phyloP scores from a whole-genome alignment of 139 green algal genomes.

The Asterochloris erici region DNA sequence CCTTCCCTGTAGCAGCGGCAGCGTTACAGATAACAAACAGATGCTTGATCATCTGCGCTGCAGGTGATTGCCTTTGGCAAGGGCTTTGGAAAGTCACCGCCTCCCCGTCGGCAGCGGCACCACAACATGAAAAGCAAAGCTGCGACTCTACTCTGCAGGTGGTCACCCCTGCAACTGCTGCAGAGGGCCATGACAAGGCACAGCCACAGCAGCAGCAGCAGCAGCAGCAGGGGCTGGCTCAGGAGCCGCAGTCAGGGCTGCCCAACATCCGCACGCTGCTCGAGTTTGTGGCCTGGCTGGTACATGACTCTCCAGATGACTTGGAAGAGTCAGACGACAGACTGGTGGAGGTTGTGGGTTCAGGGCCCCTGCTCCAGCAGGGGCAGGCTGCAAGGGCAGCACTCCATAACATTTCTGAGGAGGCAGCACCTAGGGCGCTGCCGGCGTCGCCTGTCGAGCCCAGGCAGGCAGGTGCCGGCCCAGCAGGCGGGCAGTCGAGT shows the following conservation, averaged over 20 bases:
- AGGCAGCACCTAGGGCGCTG: too few species aligned
- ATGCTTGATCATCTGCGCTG: too few species aligned
- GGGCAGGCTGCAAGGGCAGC: neutral
- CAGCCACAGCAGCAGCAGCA: neutral
- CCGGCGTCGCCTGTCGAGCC: too few species aligned
- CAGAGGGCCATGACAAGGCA: neutral
- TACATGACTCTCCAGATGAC: neutral
- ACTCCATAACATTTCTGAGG: neutral
- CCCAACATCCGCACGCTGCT: conserved; percentile 15
- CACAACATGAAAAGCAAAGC: too few species aligned
- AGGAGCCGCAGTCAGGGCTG: neutral
- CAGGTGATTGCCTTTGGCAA: too few species aligned
- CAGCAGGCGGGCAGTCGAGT: too few species aligned
- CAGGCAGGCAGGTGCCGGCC: too few species aligned
- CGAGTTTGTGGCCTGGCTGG: conserved; percentile 26
- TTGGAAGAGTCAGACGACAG: neutral
- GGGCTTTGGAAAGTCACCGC: too few species aligned
- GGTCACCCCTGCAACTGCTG: neutral
- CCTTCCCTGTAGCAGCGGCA: too few species aligned
- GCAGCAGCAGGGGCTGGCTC: neutral
- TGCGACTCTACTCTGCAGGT: neutral
- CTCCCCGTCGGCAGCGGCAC: too few species aligned
- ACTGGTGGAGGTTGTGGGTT: too few species aligned
- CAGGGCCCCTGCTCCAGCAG: neutral
- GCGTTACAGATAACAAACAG: too few species aligned